Evolutionary conservation across 345 rosid genomes (phyloP), one percentile per base, ranked within the genome.

Genomic region (Eucalyptus camaldulensis): DNA sequence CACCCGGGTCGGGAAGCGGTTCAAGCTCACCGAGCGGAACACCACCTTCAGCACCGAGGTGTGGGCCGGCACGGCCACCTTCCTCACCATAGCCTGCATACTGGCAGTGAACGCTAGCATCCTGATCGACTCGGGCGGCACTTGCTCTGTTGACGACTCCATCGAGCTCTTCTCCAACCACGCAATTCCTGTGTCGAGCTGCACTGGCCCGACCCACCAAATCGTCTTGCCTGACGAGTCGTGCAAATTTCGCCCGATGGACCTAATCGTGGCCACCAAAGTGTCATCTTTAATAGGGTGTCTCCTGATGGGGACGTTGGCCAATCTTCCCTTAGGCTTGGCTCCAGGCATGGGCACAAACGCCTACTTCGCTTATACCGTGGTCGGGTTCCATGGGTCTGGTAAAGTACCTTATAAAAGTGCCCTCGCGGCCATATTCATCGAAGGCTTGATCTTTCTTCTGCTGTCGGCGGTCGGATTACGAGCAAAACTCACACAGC

Each of bases 31-130:
- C 0, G 88, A 91, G 86, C 85, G 90, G 24, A 22, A 86, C 83
- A 86, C 90, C 8, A 90, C 86, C 50, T 89, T 91, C 88, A 90
- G 81, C 13, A 91, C 88, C 10, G 89, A 88, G 86, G 53, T 91
- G 14, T 88, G 88, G 14, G 93, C 90, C 1, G 90, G 93, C 49
- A 91, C 90, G 19, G 86, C 91, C 67, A 86, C 90, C 49, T 91
- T 91, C 89, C 90, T 91, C 45, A 90, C 91, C 60, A 91, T 91
- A 89, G 93, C 93, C 29, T 90, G 88, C 81, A 89, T 91, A 21
- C 31, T 90, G 10, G 93, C 91, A 2, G 90, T 90, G 49, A 90
- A 89, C 72, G 87, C 89, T 0, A 89, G 88, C 89, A 91, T 90
- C 89, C 88, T 91, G 37, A 43, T 90, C 21, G 91, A 91, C 89